These are phyloP conservation scores for Neurospora sp. DNA, from an alignment of 495 filamentous ascomycete species.

Conservation along the genomic window DNA sequence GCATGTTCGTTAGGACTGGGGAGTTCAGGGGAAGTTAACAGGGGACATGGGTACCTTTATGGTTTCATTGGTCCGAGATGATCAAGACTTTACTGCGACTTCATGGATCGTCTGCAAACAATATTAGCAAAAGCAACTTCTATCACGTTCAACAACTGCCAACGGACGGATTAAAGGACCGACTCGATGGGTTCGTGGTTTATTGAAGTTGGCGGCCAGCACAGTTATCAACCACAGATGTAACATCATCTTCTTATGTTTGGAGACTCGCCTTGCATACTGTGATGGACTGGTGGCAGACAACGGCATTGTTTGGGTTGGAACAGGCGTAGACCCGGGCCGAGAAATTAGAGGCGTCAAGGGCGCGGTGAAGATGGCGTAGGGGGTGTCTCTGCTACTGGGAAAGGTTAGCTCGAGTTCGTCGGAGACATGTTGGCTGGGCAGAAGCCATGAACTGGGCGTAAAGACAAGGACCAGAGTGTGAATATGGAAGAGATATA, in stretches of 20 bases:
- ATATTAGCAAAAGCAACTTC: neutral
- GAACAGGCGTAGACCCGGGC: neutral
- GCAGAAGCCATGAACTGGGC: neutral
- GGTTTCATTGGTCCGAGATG: neutral
- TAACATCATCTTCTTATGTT: neutral
- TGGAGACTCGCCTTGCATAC: neutral
- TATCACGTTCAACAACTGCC: neutral
- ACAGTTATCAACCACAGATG: neutral
- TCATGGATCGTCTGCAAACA: neutral
- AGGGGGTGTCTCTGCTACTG: neutral
- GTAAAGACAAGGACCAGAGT: neutral
- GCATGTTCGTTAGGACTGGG: neutral
- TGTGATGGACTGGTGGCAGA: neutral
- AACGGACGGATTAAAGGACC: neutral
- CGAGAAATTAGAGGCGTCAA: neutral
- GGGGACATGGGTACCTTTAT: neutral
- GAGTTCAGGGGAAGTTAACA: neutral
- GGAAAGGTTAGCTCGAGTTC: neutral
- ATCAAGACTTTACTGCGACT: neutral
- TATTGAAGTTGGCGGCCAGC: neutral
- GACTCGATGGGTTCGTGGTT: neutral
- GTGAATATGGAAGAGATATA: neutral
- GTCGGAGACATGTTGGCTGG: neutral
- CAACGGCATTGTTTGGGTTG: neutral
- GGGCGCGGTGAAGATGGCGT: neutral